phyloP scores from a whole-genome alignment of 2,329 filamentous ascomycete species.

The Stemphylium vesicarium region DNA sequence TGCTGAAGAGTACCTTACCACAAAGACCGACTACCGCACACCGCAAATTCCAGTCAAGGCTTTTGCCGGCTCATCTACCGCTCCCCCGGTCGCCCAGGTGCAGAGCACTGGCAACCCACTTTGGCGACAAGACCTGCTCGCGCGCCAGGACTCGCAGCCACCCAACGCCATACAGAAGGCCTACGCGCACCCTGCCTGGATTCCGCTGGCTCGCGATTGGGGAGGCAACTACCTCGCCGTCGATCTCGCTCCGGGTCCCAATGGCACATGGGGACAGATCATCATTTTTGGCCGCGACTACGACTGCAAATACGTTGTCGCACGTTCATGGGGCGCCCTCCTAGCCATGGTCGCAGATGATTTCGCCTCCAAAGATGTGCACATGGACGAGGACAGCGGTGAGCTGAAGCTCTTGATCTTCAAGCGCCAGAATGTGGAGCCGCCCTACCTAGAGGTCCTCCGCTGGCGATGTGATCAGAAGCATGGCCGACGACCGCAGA shows the following conservation, averaged over 20 bases:
- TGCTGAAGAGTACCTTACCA: slow-evolving; percentile 83
- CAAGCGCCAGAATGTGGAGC: slow-evolving; percentile 79
- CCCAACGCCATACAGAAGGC: slow-evolving; percentile 86
- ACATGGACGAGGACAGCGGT: slow-evolving; percentile 87
- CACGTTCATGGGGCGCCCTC: slow-evolving; percentile 88
- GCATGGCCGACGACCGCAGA: slow-evolving; percentile 68
- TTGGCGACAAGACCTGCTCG: slow-evolving; percentile 85
- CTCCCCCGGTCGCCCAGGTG: slow-evolving; percentile 64
- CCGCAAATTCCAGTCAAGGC: slow-evolving; percentile 74
- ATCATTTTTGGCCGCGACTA: slow-evolving; percentile 97
- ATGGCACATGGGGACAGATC: slow-evolving; percentile 92
- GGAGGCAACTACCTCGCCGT: slow-evolving; percentile 97
- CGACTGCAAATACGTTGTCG: slow-evolving; percentile 96
- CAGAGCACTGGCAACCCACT: slow-evolving; percentile 64
- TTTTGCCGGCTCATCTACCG: slow-evolving; percentile 72
- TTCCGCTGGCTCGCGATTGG: slow-evolving; percentile 95
- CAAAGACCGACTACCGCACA: slow-evolving; percentile 60
- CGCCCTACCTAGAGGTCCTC: slow-evolving; percentile 91
- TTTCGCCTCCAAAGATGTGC: slow-evolving; percentile 87
- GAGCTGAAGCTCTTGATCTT: slow-evolving; percentile 95
- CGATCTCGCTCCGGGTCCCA: slow-evolving; percentile 87
- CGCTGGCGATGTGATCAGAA: slow-evolving; percentile 97
- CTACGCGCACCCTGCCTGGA: slow-evolving; percentile 94
- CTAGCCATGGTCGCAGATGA: slow-evolving; percentile 89
- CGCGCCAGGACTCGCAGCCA: slow-evolving; percentile 87